Percentiles rank a stretch among this genome's conserved stretches.
Evolutionary conservation across 2,329 filamentous ascomycete genomes (phyloP).

Genomic region (Rosellinia necatrix): DNA sequence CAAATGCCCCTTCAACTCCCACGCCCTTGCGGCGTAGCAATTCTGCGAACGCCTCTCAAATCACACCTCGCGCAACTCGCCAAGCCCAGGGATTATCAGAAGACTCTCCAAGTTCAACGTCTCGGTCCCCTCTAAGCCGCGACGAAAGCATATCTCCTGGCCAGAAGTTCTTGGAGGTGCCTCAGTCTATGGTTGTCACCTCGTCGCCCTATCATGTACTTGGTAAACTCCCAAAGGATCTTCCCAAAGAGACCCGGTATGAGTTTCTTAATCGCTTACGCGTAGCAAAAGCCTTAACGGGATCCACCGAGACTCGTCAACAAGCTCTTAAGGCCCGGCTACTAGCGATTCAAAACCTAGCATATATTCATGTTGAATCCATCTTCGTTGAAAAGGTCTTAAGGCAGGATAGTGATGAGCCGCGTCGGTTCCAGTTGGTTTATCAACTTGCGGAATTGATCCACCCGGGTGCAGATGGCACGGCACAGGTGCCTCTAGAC

Average conservation of each 20-base stretch:
- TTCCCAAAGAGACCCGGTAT: conserved; percentile 77
- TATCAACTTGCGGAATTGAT: conserved; percentile 93
- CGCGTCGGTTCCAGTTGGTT: conserved; percentile 83
- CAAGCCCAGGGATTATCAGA: conserved; percentile 46
- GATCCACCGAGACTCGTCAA: conserved; percentile 68
- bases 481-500: conserved; percentile 69
- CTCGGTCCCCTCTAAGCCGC: conserved; percentile 46
- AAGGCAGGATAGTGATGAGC: conserved; percentile 86
- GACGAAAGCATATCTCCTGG: conserved; percentile 51
- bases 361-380: conserved; percentile 82
- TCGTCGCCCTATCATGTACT: conserved; percentile 62
- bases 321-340: conserved; percentile 80
- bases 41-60: conserved; percentile 54
- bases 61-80: conserved; percentile 41
- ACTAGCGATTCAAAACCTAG: conserved; percentile 86
- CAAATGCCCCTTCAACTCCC: conserved; percentile 68
- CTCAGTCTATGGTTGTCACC: conserved; percentile 58
- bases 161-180: conserved; percentile 68
- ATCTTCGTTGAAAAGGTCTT: conserved; percentile 86
- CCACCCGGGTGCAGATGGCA: conserved; percentile 75
- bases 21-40: conserved; percentile 74
- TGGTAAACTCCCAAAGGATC: conserved; percentile 59
- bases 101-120: conserved; percentile 50
- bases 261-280: conserved; percentile 85
- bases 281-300: conserved; percentile 77